A percentile compares a stretch with the other conserved stretches of the same genome.
Evolutionary conservation across 345 rosid genomes (phyloP).

Genomic region (Murraya paniculata): DNA sequence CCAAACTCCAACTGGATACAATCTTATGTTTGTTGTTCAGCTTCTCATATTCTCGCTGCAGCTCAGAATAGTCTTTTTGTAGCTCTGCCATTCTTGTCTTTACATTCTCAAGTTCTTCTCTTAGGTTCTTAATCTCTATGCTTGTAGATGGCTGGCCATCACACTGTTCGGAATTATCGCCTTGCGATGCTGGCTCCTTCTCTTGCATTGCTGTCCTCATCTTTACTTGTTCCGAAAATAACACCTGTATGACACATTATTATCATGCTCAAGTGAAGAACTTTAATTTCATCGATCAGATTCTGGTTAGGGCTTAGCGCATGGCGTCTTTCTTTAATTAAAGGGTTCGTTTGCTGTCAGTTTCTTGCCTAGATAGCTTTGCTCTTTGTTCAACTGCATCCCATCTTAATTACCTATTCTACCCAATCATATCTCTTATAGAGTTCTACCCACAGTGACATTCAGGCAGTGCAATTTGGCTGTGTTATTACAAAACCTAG

Average conservation of each 20-base stretch:
- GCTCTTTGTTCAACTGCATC: background rate
- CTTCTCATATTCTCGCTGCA: slow-evolving; percentile 60
- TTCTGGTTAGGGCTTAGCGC: background rate
- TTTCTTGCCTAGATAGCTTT: background rate
- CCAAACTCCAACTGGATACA: slow-evolving; percentile 31
- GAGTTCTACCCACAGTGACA: background rate
- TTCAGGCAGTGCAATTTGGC: background rate
- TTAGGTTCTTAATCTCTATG: slow-evolving; percentile 47
- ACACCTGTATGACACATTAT: slow-evolving; percentile 42
- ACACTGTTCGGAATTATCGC: slow-evolving; percentile 42
- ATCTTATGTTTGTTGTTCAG: slow-evolving; percentile 45
- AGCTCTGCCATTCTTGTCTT: slow-evolving; percentile 61
- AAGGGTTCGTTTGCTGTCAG: background rate
- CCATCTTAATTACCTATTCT: background rate
- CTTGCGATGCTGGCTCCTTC: slow-evolving; percentile 39
- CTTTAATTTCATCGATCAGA: background rate
- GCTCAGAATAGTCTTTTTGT: slow-evolving; percentile 60
- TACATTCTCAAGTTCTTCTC: slow-evolving; percentile 53
- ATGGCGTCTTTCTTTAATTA: background rate
- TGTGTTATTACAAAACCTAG: background rate
- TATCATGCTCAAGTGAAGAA: background rate
- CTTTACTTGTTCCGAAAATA: slow-evolving; percentile 80
- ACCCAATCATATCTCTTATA: background rate
- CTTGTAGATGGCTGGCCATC: slow-evolving; percentile 38
- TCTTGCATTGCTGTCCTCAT: slow-evolving; percentile 66